Conservation (phyloP, 306 rosid species). For the Erythrophleum fordii region DNA sequence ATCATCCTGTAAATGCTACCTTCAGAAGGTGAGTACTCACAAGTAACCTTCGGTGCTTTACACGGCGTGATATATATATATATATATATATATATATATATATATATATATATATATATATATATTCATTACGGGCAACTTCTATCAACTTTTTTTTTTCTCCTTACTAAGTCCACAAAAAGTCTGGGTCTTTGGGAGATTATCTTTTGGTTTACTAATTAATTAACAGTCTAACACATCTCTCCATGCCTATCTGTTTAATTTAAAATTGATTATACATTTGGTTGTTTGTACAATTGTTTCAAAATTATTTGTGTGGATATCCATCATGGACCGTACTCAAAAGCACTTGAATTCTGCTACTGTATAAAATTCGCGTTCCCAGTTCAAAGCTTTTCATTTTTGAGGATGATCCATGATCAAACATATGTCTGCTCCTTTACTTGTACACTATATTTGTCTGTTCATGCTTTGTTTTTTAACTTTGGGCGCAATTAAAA, state of each 20-base stretch:
- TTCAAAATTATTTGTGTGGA: not conserved
- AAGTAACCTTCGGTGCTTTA: not conserved
- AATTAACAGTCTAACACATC: too few relatives aligned
- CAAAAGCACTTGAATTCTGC: not conserved
- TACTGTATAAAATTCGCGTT: not conserved
- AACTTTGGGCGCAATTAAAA: not conserved
- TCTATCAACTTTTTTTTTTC: not conserved
- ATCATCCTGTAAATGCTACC: slow-evolving; percentile 14
- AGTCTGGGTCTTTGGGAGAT: not conserved
- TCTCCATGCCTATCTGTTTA: not conserved
- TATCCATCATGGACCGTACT: not conserved
- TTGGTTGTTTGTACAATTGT: not conserved
- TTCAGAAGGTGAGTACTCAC: not conserved
- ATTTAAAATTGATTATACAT: not conserved
- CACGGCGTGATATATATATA: not conserved
- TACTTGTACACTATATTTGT: not conserved
- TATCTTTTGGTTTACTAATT: not conserved
- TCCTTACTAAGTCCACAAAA: not conserved
- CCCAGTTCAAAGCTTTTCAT: not conserved
- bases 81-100: too few relatives aligned
- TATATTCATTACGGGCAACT: not conserved
- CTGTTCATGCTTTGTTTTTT: not conserved
- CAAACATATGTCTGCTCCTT: not conserved
- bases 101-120: too few relatives aligned
- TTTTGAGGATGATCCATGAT: not conserved